A percentile compares a stretch with the other conserved stretches of the same genome.
These are phyloP conservation scores for Leptosphaerulina australis DNA, from an alignment of 2,329 filamentous ascomycete species.

Conservation along the genomic window DNA sequence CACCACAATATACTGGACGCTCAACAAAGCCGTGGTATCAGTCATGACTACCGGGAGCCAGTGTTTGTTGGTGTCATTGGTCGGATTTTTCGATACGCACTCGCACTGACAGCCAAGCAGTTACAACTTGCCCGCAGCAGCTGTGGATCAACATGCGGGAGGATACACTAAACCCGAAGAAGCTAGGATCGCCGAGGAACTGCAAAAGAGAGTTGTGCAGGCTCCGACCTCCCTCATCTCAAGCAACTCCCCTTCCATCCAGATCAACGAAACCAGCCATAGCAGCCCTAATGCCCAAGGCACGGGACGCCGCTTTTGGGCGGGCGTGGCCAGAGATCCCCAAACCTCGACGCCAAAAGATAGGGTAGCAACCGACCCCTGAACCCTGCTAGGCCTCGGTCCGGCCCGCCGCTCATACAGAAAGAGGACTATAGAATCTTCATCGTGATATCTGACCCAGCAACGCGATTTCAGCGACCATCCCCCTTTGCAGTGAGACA, in stretches of 20 bases:
- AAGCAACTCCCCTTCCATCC: neutral
- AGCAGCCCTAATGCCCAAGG: neutral
- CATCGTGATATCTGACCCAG: neutral
- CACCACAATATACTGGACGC: no score
- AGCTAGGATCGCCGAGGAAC: neutral
- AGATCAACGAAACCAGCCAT: neutral
- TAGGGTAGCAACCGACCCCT: neutral
- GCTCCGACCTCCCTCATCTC: neutral
- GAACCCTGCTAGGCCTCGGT: neutral
- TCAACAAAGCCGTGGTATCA: no score
- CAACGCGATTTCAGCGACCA: neutral
- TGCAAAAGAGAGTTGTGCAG: neutral
- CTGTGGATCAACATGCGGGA: neutral
- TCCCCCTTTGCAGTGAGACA: neutral
- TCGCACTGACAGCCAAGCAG: no score
- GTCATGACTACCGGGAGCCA: no score
- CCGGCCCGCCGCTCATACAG: neutral
- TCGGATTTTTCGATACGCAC: no score
- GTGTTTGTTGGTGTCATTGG: no score
- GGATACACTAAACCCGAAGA: constrained; percentile 2
- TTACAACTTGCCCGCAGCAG: no score
- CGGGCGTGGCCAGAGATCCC: neutral
- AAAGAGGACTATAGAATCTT: neutral
- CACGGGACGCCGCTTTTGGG: neutral
- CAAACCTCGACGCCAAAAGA: neutral